These are phyloP conservation scores for Malassezia arunalokei DNA, from an alignment of 1,284 basidiomycete genomes.

Conservation along the genomic window DNA sequence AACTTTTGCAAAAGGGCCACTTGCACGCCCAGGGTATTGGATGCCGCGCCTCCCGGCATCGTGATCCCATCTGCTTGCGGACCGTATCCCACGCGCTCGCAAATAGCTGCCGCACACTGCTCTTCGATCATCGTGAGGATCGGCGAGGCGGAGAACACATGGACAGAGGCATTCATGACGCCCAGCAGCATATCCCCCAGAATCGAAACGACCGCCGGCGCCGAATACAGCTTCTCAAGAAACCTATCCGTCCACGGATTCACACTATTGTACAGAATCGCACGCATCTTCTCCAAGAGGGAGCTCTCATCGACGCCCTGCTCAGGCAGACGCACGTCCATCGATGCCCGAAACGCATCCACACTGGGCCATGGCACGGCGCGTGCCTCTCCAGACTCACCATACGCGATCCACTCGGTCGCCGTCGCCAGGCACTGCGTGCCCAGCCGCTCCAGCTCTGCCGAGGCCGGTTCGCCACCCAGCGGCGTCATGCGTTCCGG, in stretches of 20 bases:
- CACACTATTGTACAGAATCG: slow-evolving; percentile 30
- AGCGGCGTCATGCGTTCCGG: slow-evolving; percentile 11
- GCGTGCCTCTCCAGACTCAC: slow-evolving; percentile 9
- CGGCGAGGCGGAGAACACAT: slow-evolving; percentile 48
- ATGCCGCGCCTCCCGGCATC: slow-evolving; percentile 47
- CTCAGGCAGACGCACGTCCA: slow-evolving; percentile 15
- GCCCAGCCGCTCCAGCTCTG: slow-evolving; percentile 21
- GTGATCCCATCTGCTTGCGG: slow-evolving; percentile 29
- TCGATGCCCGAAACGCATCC: background rate
- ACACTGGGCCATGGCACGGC: slow-evolving; percentile 22
- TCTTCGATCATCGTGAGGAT: slow-evolving; percentile 45
- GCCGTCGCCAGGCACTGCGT: slow-evolving; percentile 12
- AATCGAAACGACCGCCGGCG: slow-evolving; percentile 46
- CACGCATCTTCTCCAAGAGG: slow-evolving; percentile 21
- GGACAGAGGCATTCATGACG: slow-evolving; percentile 48
- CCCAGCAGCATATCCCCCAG: slow-evolving; percentile 46
- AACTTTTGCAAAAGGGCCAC: slow-evolving; percentile 46
- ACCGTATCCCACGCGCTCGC: slow-evolving; percentile 23
- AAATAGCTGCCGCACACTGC: slow-evolving; percentile 26
- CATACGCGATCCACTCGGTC: slow-evolving; percentile 5
- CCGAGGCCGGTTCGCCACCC: slow-evolving; percentile 18
- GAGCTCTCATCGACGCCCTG: slow-evolving; percentile 1
- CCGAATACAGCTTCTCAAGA: slow-evolving; percentile 47
- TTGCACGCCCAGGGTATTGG: slow-evolving; percentile 47
- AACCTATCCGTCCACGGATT: slow-evolving; percentile 41